phyloP scores from a whole-genome alignment of 1,284 basidiomycete species.

The Ceratobasidium papillatum region DNA sequence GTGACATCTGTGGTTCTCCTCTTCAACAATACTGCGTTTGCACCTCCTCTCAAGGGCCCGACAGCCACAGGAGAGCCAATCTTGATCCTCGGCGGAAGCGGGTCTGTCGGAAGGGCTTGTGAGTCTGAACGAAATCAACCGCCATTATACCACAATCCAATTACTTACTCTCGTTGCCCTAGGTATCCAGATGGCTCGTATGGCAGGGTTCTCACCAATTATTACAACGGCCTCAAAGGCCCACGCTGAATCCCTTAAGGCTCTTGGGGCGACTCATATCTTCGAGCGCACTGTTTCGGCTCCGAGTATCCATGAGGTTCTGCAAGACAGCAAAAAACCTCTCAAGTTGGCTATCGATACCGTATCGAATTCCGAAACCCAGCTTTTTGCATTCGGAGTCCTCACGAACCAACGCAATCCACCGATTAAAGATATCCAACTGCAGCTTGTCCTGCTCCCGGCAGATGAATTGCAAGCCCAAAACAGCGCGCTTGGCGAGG shows the following conservation, averaged over 20 bases:
- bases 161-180: not conserved
- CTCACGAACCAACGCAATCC: constrained; percentile 40
- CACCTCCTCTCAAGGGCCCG: constrained; percentile 48
- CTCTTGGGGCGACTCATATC: constrained; percentile 63
- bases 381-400: constrained; percentile 49
- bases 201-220: constrained; percentile 50
- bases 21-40: constrained; percentile 32
- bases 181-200: constrained; percentile 45
- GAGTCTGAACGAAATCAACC: constrained; percentile 11
- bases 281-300: constrained; percentile 58
- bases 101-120: constrained; percentile 56
- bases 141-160: not conserved
- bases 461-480: constrained; percentile 1
- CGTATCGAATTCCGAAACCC: constrained; percentile 52
- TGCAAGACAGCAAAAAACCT: constrained; percentile 45
- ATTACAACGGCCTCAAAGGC: constrained; percentile 56
- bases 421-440: not conserved
- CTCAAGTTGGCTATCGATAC: constrained; percentile 55
- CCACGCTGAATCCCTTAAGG: constrained; percentile 58
- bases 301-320: not conserved
- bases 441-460: constrained; percentile 1
- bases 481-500: constrained; percentile 17
- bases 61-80: constrained; percentile 54
- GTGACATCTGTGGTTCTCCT: constrained; percentile 10
- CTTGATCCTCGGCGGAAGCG: constrained; percentile 58